Percentiles rank a stretch among this genome's conserved stretches.
Evolutionary conservation across 352 stramenopile species (phyloP).

Genomic region (Globisporangium takayamanum): DNA sequence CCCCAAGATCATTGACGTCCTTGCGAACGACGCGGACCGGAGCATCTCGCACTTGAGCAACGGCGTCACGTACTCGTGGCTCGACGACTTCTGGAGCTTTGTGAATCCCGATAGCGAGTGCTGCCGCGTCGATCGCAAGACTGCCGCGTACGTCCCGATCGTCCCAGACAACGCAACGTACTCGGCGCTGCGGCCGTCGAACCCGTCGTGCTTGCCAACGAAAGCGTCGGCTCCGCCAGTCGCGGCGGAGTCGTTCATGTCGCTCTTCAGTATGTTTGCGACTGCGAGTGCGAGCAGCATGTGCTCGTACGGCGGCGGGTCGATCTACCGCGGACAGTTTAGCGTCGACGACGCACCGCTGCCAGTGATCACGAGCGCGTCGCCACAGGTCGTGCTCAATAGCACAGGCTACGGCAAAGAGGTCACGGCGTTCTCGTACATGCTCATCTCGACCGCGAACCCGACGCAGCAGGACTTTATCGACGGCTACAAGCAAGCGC

Average conservation of each 20-base stretch:
- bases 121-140: constrained; percentile 40
- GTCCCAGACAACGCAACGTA: constrained; percentile 27
- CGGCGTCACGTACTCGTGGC: constrained; percentile 52
- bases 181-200: constrained; percentile 12
- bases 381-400: constrained; percentile 41
- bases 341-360: constrained; percentile 54
- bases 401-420: constrained; percentile 33
- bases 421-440: constrained; percentile 71
- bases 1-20: constrained; percentile 46
- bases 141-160: constrained; percentile 37
- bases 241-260: constrained; percentile 51
- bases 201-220: constrained; percentile 34
- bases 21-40: constrained; percentile 27
- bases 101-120: constrained; percentile 53
- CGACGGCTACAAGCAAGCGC: constrained; percentile 46
- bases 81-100: constrained; percentile 76
- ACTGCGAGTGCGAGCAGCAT: constrained; percentile 32
- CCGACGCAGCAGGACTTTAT: constrained; percentile 31
- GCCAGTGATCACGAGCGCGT: constrained; percentile 22
- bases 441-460: constrained; percentile 40
- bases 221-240: constrained; percentile 29
- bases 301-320: constrained; percentile 52
- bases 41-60: constrained; percentile 43
- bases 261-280: constrained; percentile 63
- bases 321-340: constrained; percentile 63